Evolutionary conservation across 768 basidiomycete genomes (phyloP), one percentile per base, ranked within the genome.

Genomic region (Stropharia rugosoannulata): DNA sequence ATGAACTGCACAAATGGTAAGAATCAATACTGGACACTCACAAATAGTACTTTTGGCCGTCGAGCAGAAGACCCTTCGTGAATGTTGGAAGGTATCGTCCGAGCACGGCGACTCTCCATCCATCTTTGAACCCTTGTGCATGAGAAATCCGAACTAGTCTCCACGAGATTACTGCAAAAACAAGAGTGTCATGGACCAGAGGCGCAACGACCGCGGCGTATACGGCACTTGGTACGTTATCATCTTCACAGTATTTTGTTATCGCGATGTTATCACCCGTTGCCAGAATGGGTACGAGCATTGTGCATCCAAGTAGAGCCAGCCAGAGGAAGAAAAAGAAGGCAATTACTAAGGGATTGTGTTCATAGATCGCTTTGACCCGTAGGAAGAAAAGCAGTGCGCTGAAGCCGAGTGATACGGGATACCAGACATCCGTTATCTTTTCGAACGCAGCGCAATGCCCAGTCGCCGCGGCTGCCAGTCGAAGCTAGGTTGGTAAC

Each of bases 11-110:
- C 42, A 16, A n/a, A 22, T 19, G 22, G 9, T 8, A 43, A 43
- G 16, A 22, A 9, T 18, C 10, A 22, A 10, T 9, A 22, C 11
- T 4, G 16, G n/a, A 43, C 16, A 62, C 67, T 25, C 45, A 70
- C 70, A 68, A 37, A 55, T 70, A 70, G 47, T 70, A 72, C 13
- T 58, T 51, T 55, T 68, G 69, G 1, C 69, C 69, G n/a, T 68
- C 68, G 25, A 60, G 59, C 10, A 69, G 48, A 0, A 70, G 46
- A 10, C 59, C 51, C 22, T 58, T 60, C 4, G 65, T 63, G 13
- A 68, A 64, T 4, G 50, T 52, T 1, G 70, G 67, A 5, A 69
- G 37, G 51, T 60, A 58, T 16, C 48, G 50, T 4, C 66, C 65
- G 25, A 63, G 49, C 22, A 68, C 22, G 1, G 44, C 39, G 16